Base-by-base conservation (phyloP, 768 basidiomycete species). In the Cystobasidium onofrii region DNA sequence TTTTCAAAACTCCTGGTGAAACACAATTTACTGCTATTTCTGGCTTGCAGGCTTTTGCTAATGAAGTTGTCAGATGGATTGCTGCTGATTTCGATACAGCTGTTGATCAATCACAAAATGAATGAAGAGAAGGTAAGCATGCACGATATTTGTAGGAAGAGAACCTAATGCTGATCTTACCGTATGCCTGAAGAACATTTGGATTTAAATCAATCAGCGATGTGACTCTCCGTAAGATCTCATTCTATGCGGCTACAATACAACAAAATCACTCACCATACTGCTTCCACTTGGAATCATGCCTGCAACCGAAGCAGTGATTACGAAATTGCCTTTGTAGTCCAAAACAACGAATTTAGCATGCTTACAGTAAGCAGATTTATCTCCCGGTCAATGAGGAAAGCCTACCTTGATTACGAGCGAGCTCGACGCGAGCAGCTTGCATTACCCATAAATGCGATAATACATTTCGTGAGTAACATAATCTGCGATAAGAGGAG, bases 391-490 rank as follows among this genome's bases (percentile, higher is more conserved):
- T 18, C 41, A 43, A 43, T 33, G 55, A 7, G n/a, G 27, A 33
- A 36, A 29, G 27, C 62, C 9, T 23, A 64, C 62, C 62, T 41
- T 66, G 10, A 27, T 66, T 66, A 33, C 64, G 64, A 18, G 17
- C 64, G 9, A 66, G 64, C 44, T 66, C 64, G 20, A 6, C 18
- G 7, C 43, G 34, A 46, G 64, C 64, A 46, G 64, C 64, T 33
- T 66, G 64, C 64, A 66, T 66, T 7, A 66, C 43, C 64, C 64
- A 66, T 18, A 66, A 39, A 50, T 66, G 64, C 34, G 64, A 66
- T 27, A 39, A 39, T 7, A 66, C 64, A 27, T 66, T 66, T 6
- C 33, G n/a, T 12, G 64, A n/a, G 29, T 66, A 66, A 39, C 64
- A 66, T 39, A 20, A 39, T 27, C 64, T 66, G 18, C 41, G n/a